Evolutionary conservation across 805 yeast genomes (phyloP).

Genomic region (Saccharomycopsis malanga): DNA sequence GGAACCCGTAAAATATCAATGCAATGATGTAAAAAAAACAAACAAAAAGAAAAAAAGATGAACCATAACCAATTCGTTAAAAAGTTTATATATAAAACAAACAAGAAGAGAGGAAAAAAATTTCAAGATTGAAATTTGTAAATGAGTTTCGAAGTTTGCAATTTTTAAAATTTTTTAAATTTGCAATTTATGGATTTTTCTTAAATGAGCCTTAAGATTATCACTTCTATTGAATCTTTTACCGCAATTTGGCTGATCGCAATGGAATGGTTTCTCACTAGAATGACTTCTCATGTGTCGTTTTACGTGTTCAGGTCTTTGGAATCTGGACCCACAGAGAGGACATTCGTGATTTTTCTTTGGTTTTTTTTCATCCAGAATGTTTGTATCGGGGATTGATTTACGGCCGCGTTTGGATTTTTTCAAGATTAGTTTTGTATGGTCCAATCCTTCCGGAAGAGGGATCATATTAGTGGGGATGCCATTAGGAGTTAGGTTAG

Average conservation of each 20-base stretch:
- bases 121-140: background rate
- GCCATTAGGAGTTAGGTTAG: background rate
- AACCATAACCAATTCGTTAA: background rate
- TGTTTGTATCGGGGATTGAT: constrained; percentile 3
- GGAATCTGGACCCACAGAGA: constrained; percentile 53
- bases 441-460: constrained; percentile 20
- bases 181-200: constrained; percentile 30
- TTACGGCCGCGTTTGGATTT: constrained; percentile 19
- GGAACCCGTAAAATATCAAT: too few relatives aligned
- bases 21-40: too few relatives aligned
- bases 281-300: constrained; percentile 69
- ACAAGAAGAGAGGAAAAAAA: background rate
- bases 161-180: background rate
- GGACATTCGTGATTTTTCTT: constrained; percentile 62
- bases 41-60: background rate
- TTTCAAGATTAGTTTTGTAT: constrained; percentile 14
- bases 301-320: constrained; percentile 67
- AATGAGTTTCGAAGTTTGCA: background rate
- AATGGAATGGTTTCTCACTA: constrained; percentile 67
- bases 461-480: constrained; percentile 4
- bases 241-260: constrained; percentile 49
- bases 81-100: too few relatives aligned
- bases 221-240: constrained; percentile 68
- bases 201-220: constrained; percentile 68
- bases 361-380: constrained; percentile 16